These are phyloP conservation scores for Cetradonia linearis DNA, from an alignment of 495 filamentous ascomycete genomes.

Conservation along the genomic window DNA sequence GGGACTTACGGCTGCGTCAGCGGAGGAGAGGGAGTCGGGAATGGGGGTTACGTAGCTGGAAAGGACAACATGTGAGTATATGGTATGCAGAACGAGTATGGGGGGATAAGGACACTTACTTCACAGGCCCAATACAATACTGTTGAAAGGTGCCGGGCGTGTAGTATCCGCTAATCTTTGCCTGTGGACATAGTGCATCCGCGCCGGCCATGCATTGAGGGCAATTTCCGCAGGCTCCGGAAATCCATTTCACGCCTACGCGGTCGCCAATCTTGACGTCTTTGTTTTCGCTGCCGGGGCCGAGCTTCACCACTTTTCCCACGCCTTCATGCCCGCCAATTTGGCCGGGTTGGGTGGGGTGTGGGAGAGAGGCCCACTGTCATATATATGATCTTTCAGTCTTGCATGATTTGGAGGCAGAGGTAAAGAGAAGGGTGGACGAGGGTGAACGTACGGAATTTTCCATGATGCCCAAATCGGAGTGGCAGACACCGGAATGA, in stretches of 20 bases:
- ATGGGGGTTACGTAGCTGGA: slow-evolving; percentile 54
- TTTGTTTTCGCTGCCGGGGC: slow-evolving; percentile 40
- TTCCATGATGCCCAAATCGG: slow-evolving; percentile 56
- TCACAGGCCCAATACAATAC: slow-evolving; percentile 53
- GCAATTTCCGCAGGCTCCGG: slow-evolving; percentile 42
- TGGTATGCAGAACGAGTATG: no score
- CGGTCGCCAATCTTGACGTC: slow-evolving; percentile 53
- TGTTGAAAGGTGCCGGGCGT: slow-evolving; percentile 46
- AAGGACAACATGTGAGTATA: not conserved
- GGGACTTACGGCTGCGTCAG: slow-evolving; percentile 40
- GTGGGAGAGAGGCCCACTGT: slow-evolving; percentile 48
- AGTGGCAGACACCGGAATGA: slow-evolving; percentile 62
- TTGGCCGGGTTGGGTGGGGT: slow-evolving; percentile 53
- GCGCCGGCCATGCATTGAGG: slow-evolving; percentile 34
- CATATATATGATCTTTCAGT: not conserved
- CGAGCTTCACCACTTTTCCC: slow-evolving; percentile 52
- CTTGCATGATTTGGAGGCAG: not conserved
- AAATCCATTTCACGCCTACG: slow-evolving; percentile 49
- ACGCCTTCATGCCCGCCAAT: slow-evolving; percentile 58
- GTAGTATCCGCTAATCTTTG: slow-evolving; percentile 42
- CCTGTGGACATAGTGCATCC: slow-evolving; percentile 50
- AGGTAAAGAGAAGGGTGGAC: not conserved
- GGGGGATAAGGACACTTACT: slow-evolving; percentile 17
- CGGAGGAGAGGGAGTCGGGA: slow-evolving; percentile 48
- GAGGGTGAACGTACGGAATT: slow-evolving; percentile 35